Evolutionary conservation across 805 yeast species (phyloP), one percentile per base, ranked within the genome.

Genomic region (Candida gorgasii): DNA sequence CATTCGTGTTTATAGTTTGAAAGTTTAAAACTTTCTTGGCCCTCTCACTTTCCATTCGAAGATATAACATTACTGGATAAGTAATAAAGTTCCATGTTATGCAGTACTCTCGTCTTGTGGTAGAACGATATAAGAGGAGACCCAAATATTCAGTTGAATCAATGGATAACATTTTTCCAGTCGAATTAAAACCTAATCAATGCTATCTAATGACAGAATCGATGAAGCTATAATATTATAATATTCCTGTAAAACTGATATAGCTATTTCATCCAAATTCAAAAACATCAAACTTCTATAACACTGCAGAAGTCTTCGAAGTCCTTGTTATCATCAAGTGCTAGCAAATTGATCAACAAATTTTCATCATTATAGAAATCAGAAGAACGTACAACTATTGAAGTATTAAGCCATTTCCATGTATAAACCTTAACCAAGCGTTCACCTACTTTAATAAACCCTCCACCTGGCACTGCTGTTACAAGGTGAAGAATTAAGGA

Each of bases 311-410:
- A 31, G 8, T 31, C 35, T 16, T 12, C 35, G 13, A 31, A 31
- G 23, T 31, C 35, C 17, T 31, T 17, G 23, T 31, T 31, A 15
- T 31, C 35, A 12, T 31, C 16, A 31, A 31, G 35, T 12, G 23
- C 35, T 31, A 31, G 23, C 35, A 31, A 31, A 17, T 31, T 31
- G 11, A 31, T n/a, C 35, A 31, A 31, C 23, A 31, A 31, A 18
- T 13, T 14, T 31, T 31, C 35, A 31, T 31, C 35, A 31, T 23
- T 17, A 13, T 31, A 18, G 23, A 8, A 31, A 31, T 31, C 35
- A 4, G 35, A 31, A 18, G 35, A 31, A 18, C 18, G 22, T 16
- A 31, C 6, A 31, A 17, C 35, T 31, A 31, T 31, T 31, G 35
- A 31, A 18, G 35, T 31, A 31, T 31, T 31, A 8, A 31, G 23